phyloP scores from a whole-genome alignment of 108 stramenopile species.

The Skeletonema menzelii region DNA sequence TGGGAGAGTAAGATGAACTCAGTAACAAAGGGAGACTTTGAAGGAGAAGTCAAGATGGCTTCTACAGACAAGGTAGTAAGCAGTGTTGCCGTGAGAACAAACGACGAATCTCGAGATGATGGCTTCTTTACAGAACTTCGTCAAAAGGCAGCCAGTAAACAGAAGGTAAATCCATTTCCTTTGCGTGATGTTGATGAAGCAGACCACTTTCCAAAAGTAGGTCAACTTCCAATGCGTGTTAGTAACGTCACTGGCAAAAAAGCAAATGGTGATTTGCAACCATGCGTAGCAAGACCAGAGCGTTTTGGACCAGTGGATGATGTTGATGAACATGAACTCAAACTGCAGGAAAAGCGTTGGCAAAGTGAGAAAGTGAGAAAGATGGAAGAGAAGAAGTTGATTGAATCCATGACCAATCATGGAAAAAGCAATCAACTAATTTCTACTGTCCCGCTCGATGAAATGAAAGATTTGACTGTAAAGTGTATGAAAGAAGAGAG shows the following conservation, averaged over 20 bases:
- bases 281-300: neutral
- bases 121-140: constrained; percentile 14
- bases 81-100: neutral
- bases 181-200: neutral
- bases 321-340: constrained; percentile 37
- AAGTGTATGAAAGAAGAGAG: neutral
- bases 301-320: neutral
- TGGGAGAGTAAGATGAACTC: constrained; percentile 15
- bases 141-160: neutral
- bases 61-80: neutral
- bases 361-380: neutral
- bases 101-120: neutral
- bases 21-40: neutral
- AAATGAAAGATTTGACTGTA: constrained; percentile 7
- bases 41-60: neutral
- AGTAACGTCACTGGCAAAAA: neutral
- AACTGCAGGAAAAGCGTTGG: neutral
- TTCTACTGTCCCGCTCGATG: constrained; percentile 5
- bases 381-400: constrained; percentile 5
- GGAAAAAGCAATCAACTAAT: neutral
- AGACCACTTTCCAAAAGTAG: neutral
- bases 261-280: neutral
- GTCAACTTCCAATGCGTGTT: neutral
- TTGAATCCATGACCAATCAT: neutral
- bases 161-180: neutral